Evolutionary conservation across 2,329 filamentous ascomycete genomes (phyloP).

Genomic region (Penicillium frequentans): DNA sequence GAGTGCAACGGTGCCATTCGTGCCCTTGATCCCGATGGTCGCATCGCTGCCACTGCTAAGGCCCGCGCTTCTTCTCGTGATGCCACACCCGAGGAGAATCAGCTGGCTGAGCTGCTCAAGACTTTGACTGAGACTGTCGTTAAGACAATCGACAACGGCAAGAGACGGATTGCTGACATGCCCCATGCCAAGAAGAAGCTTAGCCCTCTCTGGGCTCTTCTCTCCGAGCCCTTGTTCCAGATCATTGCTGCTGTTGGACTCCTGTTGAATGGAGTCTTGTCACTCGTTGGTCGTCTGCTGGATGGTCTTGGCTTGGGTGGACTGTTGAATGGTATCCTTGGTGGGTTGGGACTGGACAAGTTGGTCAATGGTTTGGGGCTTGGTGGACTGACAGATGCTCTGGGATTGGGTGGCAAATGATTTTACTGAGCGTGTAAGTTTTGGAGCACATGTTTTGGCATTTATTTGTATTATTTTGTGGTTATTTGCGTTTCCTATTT

Average conservation of each 20-base stretch:
- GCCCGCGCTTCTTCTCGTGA: constrained; percentile 72
- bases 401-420: constrained; percentile 45
- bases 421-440: background rate
- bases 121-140: constrained; percentile 78
- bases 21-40: constrained; percentile 83
- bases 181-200: constrained; percentile 93
- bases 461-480: background rate
- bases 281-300: constrained; percentile 77
- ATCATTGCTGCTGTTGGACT: constrained; percentile 87
- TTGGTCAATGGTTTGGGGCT: constrained; percentile 54
- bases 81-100: constrained; percentile 79
- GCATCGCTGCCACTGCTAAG: constrained; percentile 82
- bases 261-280: constrained; percentile 76
- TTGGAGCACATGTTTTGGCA: background rate
- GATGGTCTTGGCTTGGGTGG: constrained; percentile 79
- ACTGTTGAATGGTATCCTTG: constrained; percentile 74
- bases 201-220: constrained; percentile 81
- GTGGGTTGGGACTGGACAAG: constrained; percentile 65
- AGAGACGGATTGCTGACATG: constrained; percentile 87
- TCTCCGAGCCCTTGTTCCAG: constrained; percentile 78
- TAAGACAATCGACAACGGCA: constrained; percentile 80
- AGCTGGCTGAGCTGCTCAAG: constrained; percentile 80
- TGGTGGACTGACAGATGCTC: constrained; percentile 42
- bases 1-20: constrained; percentile 86
- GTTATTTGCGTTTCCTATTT: background rate